Evolutionary conservation across 2,329 filamentous ascomycete species (phyloP).

Genomic region (Davidsoniella neocaledoniae): DNA sequence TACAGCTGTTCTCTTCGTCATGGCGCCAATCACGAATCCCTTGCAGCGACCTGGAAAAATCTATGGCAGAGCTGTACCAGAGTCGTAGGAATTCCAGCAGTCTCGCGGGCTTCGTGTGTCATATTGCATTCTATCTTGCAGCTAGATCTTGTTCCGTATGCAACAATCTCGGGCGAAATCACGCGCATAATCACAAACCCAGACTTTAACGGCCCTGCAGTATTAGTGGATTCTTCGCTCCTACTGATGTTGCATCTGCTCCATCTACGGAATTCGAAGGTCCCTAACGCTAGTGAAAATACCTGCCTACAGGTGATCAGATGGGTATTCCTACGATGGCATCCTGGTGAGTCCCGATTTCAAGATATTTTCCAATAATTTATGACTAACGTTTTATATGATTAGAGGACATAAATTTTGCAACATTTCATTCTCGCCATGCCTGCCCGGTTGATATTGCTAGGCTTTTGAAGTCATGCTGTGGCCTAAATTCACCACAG

Average conservation of each 20-base stretch:
- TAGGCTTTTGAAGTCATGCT: constrained; percentile 52
- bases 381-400: constrained; percentile 12
- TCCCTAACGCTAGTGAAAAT: constrained; percentile 49
- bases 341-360: constrained; percentile 43
- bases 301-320: constrained; percentile 56
- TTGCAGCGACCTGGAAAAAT: constrained; percentile 43
- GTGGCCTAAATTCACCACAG: constrained; percentile 30
- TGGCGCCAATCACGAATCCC: constrained; percentile 7
- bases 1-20: constrained; percentile 19
- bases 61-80: constrained; percentile 61
- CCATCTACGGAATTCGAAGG: constrained; percentile 45
- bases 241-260: constrained; percentile 55
- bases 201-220: constrained; percentile 64
- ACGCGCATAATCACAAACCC: constrained; percentile 58
- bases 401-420: constrained; percentile 48
- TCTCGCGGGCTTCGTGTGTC: constrained; percentile 62
- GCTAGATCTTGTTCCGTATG: constrained; percentile 47
- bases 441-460: constrained; percentile 49
- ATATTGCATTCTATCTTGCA: constrained; percentile 53
- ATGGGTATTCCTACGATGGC: constrained; percentile 75
- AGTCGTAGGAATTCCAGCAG: constrained; percentile 50
- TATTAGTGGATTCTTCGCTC: constrained; percentile 65
- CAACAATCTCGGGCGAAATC: constrained; percentile 49
- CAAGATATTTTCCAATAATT: neutral
- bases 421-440: constrained; percentile 46